Evolutionary conservation across 768 basidiomycete genomes (phyloP).

Genomic region (Scleroderma bovista): DNA sequence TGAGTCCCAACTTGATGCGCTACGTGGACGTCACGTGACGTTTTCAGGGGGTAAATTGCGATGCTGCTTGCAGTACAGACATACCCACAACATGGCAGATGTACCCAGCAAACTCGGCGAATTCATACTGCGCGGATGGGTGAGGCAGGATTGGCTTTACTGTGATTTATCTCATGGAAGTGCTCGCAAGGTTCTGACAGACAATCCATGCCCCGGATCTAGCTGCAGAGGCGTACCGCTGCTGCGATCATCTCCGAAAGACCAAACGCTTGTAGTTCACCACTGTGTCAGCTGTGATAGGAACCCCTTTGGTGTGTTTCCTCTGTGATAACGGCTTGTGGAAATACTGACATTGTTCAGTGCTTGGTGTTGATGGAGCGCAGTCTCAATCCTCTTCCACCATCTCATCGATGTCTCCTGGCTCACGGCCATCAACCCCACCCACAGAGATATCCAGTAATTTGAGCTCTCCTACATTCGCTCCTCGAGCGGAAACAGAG

Average conservation of each 20-base stretch:
- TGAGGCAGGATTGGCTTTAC: constrained; percentile 20
- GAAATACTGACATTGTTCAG: constrained; percentile 7
- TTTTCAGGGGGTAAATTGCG: too few species aligned
- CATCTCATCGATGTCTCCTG: constrained; percentile 43
- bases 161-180: constrained; percentile 1
- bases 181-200: constrained; percentile 51
- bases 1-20: too few species aligned
- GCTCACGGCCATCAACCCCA: constrained; percentile 68
- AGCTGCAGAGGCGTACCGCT: constrained; percentile 59
- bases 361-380: constrained; percentile 13
- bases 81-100: constrained; percentile 35
- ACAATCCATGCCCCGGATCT: constrained; percentile 51
- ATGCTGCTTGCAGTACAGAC: constrained; percentile 27
- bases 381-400: constrained; percentile 35
- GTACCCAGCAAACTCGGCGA: constrained; percentile 61
- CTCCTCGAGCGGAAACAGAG: constrained; percentile 59
- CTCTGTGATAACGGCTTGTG: constrained; percentile 1
- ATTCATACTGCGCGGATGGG: constrained; percentile 77
- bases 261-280: constrained; percentile 36
- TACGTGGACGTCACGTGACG: too few species aligned
- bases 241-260: constrained; percentile 65
- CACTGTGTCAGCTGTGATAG: constrained; percentile 65
- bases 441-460: constrained; percentile 67
- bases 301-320: constrained; percentile 28
- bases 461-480: constrained; percentile 58